These are phyloP conservation scores for Rosellinia necatrix DNA, from an alignment of 2,329 filamentous ascomycete genomes.

Conservation along the genomic window DNA sequence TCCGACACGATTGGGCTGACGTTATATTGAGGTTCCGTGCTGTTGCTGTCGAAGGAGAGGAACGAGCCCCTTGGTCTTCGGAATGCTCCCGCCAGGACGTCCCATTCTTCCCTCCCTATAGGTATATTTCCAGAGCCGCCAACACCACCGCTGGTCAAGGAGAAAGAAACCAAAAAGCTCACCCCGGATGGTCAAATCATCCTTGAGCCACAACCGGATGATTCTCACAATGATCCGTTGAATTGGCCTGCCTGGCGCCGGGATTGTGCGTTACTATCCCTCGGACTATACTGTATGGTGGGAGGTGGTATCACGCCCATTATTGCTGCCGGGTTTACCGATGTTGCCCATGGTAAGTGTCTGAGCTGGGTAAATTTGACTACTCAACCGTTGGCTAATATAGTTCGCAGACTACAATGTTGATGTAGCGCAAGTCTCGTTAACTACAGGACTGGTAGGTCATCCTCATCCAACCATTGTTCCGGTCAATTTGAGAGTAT, in stretches of 20 bases:
- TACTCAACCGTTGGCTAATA: slow-evolving; percentile 22
- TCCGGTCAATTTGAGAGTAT: background rate
- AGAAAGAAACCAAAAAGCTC: slow-evolving; percentile 65
- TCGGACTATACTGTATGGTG: slow-evolving; percentile 92
- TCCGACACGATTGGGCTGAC: slow-evolving; percentile 10
- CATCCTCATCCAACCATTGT: background rate
- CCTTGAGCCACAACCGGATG: slow-evolving; percentile 88
- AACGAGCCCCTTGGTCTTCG: slow-evolving; percentile 65
- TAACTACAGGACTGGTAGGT: slow-evolving; percentile 57
- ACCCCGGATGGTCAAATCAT: slow-evolving; percentile 84
- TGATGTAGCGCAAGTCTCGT: slow-evolving; percentile 71
- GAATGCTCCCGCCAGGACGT: slow-evolving; percentile 61
- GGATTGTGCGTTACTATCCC: slow-evolving; percentile 76
- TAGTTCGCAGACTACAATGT: slow-evolving; percentile 58
- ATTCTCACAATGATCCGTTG: slow-evolving; percentile 85
- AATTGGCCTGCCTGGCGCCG: slow-evolving; percentile 88
- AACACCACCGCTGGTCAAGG: slow-evolving; percentile 28
- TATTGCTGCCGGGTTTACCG: slow-evolving; percentile 84
- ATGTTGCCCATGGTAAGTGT: slow-evolving; percentile 63
- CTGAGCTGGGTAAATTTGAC: slow-evolving; percentile 44
- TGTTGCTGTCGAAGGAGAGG: slow-evolving; percentile 58
- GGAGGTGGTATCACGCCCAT: slow-evolving; percentile 92
- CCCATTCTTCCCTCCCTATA: slow-evolving; percentile 60
- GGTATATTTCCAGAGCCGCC: slow-evolving; percentile 48
- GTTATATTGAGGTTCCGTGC: slow-evolving; percentile 56